These are phyloP conservation scores for Gautieria morchelliformis DNA, from an alignment of 768 basidiomycete species.

Conservation along the genomic window DNA sequence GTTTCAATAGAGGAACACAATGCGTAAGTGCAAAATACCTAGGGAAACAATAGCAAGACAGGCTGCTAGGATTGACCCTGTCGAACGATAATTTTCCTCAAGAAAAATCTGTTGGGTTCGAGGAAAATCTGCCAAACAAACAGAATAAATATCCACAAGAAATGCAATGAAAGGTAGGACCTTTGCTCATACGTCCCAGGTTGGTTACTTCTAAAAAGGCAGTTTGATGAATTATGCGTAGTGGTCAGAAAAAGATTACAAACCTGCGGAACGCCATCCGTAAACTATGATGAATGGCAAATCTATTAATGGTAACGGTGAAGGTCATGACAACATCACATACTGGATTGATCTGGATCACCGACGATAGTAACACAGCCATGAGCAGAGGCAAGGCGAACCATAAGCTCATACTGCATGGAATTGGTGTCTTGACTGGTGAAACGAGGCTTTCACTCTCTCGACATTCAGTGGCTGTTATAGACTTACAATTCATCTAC, in stretches of 20 bases:
- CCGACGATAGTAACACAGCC: conserved; percentile 72
- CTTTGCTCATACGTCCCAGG: conserved; percentile 59
- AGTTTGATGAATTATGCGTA: background rate
- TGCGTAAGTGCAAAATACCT: conserved; percentile 35
- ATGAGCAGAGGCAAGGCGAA: conserved; percentile 41
- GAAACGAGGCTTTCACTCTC: background rate
- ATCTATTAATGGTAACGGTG: background rate
- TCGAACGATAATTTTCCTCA: conserved; percentile 84
- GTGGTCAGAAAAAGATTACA: background rate
- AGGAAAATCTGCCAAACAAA: conserved; percentile 44
- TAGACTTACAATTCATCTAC: conserved; percentile 75
- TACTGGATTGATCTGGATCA: conserved; percentile 86
- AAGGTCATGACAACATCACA: conserved; percentile 8
- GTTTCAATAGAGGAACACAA: background rate
- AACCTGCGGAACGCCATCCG: conserved; percentile 71
- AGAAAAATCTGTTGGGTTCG: conserved; percentile 59
- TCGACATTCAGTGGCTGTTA: background rate
- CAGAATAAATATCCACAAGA: background rate
- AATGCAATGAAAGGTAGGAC: conserved; percentile 17
- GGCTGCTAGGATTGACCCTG: conserved; percentile 59
- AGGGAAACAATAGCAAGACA: conserved; percentile 75
- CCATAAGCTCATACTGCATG: conserved; percentile 76
- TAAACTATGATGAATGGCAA: conserved; percentile 55
- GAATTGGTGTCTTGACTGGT: conserved; percentile 70
- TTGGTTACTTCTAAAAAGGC: conserved; percentile 50